phyloP scores from a whole-genome alignment of 192 early-diverging fungal genomes.

The Chytriomyces hyalinus region DNA sequence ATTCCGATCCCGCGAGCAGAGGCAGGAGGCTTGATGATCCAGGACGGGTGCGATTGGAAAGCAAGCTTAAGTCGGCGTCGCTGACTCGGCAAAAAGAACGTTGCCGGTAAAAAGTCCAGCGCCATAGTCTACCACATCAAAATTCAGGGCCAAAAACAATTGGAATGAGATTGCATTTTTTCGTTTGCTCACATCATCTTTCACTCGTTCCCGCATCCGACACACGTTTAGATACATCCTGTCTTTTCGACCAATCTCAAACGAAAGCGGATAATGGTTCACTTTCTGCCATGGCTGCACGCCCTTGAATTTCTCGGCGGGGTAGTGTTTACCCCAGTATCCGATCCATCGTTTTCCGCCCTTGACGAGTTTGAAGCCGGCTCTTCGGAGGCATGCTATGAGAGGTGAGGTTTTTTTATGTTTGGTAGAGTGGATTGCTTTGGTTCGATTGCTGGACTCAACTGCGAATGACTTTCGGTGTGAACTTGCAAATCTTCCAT shows the following conservation, averaged over 20 bases:
- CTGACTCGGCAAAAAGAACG: conserved; percentile 46
- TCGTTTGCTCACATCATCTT: conserved; percentile 24
- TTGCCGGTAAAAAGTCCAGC: conserved; percentile 51
- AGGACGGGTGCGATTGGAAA: conserved; percentile 40
- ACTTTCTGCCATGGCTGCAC: conserved; percentile 57
- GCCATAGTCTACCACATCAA: not conserved
- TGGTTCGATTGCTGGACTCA: not conserved
- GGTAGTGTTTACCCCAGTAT: conserved; percentile 56
- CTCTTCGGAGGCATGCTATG: conserved; percentile 41
- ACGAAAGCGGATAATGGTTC: conserved; percentile 60
- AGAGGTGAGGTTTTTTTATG: not conserved
- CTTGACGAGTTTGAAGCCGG: conserved; percentile 48
- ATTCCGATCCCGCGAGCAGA: conserved; percentile 57
- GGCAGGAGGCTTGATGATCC: conserved; percentile 62
- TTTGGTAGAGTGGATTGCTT: not conserved
- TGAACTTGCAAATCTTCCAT: conserved; percentile 52
- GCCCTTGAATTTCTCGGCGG: conserved; percentile 43
- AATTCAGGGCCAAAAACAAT: not conserved
- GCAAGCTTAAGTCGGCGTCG: conserved; percentile 33
- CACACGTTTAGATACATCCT: conserved; percentile 41
- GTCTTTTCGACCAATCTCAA: conserved; percentile 59
- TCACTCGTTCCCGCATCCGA: conserved; percentile 25
- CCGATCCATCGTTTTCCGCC: conserved; percentile 50
- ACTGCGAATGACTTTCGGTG: conserved; percentile 57
- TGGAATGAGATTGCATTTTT: not conserved